Conservation (phyloP, 2,329 filamentous ascomycete genomes). For the Trichoderma koningiopsis region DNA sequence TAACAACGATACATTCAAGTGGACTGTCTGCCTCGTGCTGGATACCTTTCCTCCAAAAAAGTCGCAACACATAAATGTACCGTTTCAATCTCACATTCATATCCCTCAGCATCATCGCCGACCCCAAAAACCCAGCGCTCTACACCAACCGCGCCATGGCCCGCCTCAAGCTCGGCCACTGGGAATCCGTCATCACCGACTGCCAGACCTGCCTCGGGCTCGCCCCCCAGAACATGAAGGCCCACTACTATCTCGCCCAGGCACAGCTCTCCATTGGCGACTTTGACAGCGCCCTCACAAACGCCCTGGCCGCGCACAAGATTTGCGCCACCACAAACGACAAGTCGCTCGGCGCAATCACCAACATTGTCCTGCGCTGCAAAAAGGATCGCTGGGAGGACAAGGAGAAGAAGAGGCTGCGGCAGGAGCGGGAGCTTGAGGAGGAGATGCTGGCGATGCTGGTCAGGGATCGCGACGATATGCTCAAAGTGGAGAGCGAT, state of each 20-base stretch:
- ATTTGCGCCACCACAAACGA: conserved; percentile 65
- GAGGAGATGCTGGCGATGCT: conserved; percentile 59
- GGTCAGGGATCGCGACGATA: conserved; percentile 48
- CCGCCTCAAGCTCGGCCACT: conserved; percentile 72
- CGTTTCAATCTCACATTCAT: conserved; percentile 18
- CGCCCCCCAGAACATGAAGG: conserved; percentile 70
- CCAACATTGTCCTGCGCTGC: conserved; percentile 71
- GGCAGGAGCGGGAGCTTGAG: conserved; percentile 61
- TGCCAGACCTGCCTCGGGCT: conserved; percentile 74
- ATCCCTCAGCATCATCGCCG: conserved; percentile 67
- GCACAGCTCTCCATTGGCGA: conserved; percentile 70
- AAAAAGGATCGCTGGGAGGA: conserved; percentile 87
- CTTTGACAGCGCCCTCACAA: conserved; percentile 70
- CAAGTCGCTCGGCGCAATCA: conserved; percentile 70
- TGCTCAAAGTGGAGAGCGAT: conserved; percentile 41
- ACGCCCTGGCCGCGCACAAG: conserved; percentile 72
- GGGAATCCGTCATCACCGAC: conserved; percentile 75
- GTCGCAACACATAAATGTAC: neutral
- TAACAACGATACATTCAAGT: too few relatives aligned
- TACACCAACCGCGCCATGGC: conserved; percentile 91
- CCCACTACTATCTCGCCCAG: conserved; percentile 79
- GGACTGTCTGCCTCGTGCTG: too few relatives aligned
- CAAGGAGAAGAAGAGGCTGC: conserved; percentile 62
- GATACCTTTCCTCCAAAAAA: neutral
- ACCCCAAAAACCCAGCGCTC: conserved; percentile 74